Conservation (phyloP, 352 stramenopile species). For the Peronospora belbahrii region DNA sequence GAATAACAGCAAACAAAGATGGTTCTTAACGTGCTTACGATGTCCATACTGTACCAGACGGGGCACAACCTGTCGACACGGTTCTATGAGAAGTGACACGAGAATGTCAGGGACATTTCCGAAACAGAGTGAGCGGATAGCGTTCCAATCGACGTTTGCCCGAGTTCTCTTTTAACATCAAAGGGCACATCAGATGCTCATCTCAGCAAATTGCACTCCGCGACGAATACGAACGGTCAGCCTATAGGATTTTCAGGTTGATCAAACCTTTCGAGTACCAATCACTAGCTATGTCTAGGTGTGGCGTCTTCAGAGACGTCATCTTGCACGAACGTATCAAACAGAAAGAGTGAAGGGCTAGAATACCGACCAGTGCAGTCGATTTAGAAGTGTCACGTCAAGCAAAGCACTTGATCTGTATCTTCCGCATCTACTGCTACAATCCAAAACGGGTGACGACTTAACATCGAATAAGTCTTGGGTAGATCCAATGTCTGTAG, state of each 20-base stretch:
- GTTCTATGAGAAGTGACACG: too few species aligned
- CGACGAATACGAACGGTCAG: too few species aligned
- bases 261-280: too few species aligned
- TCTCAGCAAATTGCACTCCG: too few species aligned
- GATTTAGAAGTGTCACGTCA: background rate
- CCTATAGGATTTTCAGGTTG: too few species aligned
- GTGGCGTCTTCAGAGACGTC: constrained; percentile 40
- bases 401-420: background rate
- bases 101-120: too few species aligned
- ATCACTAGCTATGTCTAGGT: constrained; percentile 30
- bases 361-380: constrained; percentile 3
- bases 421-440: background rate
- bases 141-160: too few species aligned
- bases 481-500: constrained; percentile 11
- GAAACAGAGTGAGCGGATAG: too few species aligned
- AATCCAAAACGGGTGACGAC: constrained; percentile 29
- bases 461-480: constrained; percentile 55
- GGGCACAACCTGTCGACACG: too few species aligned
- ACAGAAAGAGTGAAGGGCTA: constrained; percentile 21
- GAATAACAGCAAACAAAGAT: background rate
- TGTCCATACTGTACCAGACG: background rate
- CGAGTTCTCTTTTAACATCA: too few species aligned
- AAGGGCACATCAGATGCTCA: too few species aligned
- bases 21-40: background rate
- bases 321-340: constrained; percentile 36